Evolutionary conservation across 768 basidiomycete genomes (phyloP).

Genomic region (Macrolepiota dolichaula): DNA sequence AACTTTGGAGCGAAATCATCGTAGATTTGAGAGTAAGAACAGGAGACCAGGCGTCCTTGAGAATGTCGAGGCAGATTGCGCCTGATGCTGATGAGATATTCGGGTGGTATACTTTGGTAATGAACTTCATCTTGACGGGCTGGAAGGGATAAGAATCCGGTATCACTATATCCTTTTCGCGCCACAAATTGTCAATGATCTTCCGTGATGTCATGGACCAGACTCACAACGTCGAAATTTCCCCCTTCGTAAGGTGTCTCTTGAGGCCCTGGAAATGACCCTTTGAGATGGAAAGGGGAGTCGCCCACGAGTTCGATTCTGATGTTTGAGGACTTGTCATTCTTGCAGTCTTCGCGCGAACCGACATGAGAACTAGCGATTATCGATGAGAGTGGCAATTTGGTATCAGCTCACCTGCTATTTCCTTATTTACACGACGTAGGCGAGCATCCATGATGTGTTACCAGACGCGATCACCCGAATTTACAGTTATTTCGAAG

Average conservation of each 20-base stretch:
- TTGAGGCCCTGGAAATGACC: slow-evolving; percentile 87
- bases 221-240: slow-evolving; percentile 81
- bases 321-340: slow-evolving; percentile 88
- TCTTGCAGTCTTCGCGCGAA: slow-evolving; percentile 75
- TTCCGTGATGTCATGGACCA: neutral
- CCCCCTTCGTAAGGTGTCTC: slow-evolving; percentile 95
- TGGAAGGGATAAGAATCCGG: slow-evolving; percentile 91
- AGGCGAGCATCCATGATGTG: slow-evolving; percentile 78
- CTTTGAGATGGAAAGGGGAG: slow-evolving; percentile 88
- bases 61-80: slow-evolving; percentile 90
- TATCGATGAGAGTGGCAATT: slow-evolving; percentile 1
- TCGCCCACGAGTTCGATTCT: slow-evolving; percentile 84
- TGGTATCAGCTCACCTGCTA: slow-evolving; percentile 52
- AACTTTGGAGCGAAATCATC: slow-evolving; percentile 88
- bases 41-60: slow-evolving; percentile 91
- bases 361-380: slow-evolving; percentile 9
- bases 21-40: slow-evolving; percentile 96
- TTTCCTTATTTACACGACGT: slow-evolving; percentile 92
- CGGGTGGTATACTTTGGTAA: slow-evolving; percentile 95
- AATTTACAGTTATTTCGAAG: neutral
- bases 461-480: neutral
- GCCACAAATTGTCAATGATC: slow-evolving; percentile 7
- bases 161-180: slow-evolving; percentile 79
- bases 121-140: slow-evolving; percentile 98
- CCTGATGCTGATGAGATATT: slow-evolving; percentile 94